Evolutionary conservation across 2,329 filamentous ascomycete species (phyloP).

Genomic region (Penicillium sp.): DNA sequence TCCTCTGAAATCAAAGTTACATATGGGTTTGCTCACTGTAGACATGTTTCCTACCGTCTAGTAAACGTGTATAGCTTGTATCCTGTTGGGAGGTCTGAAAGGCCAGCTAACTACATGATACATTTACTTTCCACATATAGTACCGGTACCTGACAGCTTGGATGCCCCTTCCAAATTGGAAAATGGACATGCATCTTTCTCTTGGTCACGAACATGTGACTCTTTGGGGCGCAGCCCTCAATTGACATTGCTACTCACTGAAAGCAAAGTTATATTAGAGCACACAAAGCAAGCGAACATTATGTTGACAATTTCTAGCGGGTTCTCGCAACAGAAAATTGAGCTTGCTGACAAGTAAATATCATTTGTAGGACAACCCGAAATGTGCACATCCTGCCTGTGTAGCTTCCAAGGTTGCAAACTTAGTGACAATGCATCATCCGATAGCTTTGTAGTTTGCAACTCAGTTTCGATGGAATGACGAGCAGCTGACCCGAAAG

Average conservation of each 20-base stretch:
- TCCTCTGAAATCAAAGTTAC: no score
- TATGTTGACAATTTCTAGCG: constrained; percentile 32
- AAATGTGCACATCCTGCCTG: constrained; percentile 38
- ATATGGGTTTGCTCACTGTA: no score
- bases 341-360: background rate
- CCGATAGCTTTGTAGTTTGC: constrained; percentile 39
- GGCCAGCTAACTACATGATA: no score
- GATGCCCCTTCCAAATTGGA: no score
- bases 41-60: no score
- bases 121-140: no score
- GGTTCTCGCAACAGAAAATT: constrained; percentile 23
- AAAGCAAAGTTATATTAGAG: constrained; percentile 9
- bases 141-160: no score
- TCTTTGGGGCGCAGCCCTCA: constrained; percentile 17
- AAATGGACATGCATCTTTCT: no score
- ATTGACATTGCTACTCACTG: constrained; percentile 19
- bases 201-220: no score
- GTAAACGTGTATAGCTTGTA: no score
- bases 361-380: constrained; percentile 23
- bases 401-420: constrained; percentile 33
- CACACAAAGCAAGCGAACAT: constrained; percentile 21
- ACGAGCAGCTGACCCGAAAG: constrained; percentile 28
- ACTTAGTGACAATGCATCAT: constrained; percentile 37
- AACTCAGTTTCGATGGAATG: constrained; percentile 32
- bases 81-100: no score